A percentile compares a stretch with the other conserved stretches of the same genome.
These are phyloP conservation scores for Zoysia matrella DNA, from an alignment of 202 grass and related monocot species.

Conservation along the genomic window DNA sequence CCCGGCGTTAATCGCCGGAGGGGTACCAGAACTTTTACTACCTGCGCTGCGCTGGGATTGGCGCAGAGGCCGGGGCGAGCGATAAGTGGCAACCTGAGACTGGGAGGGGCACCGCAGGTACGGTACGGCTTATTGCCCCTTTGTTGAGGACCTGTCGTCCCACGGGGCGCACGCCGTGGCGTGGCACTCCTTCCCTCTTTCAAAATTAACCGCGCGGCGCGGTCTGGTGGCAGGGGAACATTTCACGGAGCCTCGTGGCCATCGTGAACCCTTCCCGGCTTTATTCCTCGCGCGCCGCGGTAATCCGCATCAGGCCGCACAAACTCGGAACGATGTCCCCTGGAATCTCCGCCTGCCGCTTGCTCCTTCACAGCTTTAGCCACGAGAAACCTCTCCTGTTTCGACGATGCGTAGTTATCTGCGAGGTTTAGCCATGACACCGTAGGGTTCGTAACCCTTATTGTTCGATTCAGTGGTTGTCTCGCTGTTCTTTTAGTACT, in stretches of 20 bases:
- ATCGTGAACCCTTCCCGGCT: no score
- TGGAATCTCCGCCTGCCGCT: slow-evolving; percentile 17
- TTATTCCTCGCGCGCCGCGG: no score
- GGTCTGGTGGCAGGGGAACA: slow-evolving; percentile 26
- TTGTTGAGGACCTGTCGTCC: slow-evolving; percentile 41
- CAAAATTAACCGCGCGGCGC: slow-evolving; percentile 35
- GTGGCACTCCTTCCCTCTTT: not conserved
- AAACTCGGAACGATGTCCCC: not conserved
- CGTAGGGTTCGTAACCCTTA: not conserved
- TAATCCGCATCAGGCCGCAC: no score
- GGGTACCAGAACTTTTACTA: slow-evolving; percentile 42
- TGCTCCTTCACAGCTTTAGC: not conserved
- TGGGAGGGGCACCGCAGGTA: slow-evolving; percentile 29
- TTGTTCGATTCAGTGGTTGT: not conserved
- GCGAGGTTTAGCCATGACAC: slow-evolving; percentile 2
- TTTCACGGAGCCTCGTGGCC: slow-evolving; percentile 2
- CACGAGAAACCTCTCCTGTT: not conserved
- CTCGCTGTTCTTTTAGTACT: not conserved
- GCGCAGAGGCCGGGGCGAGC: slow-evolving; percentile 5
- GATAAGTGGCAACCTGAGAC: slow-evolving; percentile 52
- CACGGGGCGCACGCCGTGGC: slow-evolving; percentile 17
- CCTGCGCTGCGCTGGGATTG: slow-evolving; percentile 32
- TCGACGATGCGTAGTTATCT: not conserved
- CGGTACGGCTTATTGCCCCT: slow-evolving; percentile 55
- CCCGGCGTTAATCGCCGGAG: slow-evolving; percentile 24